Evolutionary conservation across 768 basidiomycete genomes (phyloP), one percentile per base, ranked within the genome.

Genomic region (Russula olivacea): DNA sequence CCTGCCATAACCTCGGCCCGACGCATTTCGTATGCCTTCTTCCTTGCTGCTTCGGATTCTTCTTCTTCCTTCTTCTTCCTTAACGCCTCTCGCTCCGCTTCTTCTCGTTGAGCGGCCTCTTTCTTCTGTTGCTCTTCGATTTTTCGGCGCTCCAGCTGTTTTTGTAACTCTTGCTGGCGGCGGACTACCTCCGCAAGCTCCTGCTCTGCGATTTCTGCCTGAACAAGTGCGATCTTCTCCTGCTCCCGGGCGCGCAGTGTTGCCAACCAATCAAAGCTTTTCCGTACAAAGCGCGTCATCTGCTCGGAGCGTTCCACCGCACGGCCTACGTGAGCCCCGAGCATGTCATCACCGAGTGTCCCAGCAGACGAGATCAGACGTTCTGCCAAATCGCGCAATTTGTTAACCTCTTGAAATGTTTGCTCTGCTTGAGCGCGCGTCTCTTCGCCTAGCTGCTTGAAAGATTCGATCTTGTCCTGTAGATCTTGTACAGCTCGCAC

Each of bases 1-100:
- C 41, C 41, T n/a, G 48, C 63, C 54, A 64, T 17, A 17, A 60
- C 58, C 19, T 48, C 58, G 15, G 63, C 63, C 11, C 63, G 63
- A 34, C 59, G 63, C 19, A 30, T 41, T 1, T 55, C 63, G 40
- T 59, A 55, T 14, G 41, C 23, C 34, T 12, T 53, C 52, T 28
- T 47, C 52, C 62, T 63, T 7, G 50, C 56, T 15, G 34, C 61
- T 52, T 57, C 61, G 5, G 0, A 4, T 40, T 50, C 34, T 49
- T 60, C 58, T 43, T 59, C 58, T 4, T 40, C 40, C 48, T 28
- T 28, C n/a, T n/a, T 64, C 40, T 50, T 55, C 19, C 49, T 63
- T 25, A 40, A 25, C 1, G 58, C 53, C 28, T 55, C 58, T 2
- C 19, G 63, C 19, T 55, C 63, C 15, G 45, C 45, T 61, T 64